A percentile compares a stretch with the other conserved stretches of the same genome.
phyloP scores from a whole-genome alignment of 192 early-diverging fungal genomes.

The Gonapodya prolifera region DNA sequence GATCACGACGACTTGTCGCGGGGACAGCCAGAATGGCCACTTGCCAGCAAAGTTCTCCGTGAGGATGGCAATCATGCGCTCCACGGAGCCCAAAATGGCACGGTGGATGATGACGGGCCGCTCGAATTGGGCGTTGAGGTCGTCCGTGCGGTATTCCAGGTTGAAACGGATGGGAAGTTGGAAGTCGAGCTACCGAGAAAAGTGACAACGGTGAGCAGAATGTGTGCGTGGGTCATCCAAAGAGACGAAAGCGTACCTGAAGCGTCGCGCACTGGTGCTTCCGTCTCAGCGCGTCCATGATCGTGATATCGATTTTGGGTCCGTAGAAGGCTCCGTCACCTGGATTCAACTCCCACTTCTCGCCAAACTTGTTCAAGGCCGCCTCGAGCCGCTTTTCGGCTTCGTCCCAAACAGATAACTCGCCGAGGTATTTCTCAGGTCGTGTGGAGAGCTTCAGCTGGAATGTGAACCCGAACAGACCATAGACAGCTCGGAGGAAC shows the following conservation, averaged over 20 bases:
- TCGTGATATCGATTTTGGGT: constrained; percentile 98
- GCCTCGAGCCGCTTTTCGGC: constrained; percentile 74
- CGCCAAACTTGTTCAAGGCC: constrained; percentile 67
- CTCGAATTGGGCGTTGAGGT: constrained; percentile 40
- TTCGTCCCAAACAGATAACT: constrained; percentile 76
- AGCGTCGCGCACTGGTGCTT: constrained; percentile 86
- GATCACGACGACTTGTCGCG: constrained; percentile 81
- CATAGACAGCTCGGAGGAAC: constrained; percentile 82
- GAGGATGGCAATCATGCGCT: constrained; percentile 90
- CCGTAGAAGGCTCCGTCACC: constrained; percentile 99
- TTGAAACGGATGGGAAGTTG: constrained; percentile 90
- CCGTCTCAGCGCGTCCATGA: constrained; percentile 84
- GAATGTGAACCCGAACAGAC: constrained; percentile 91
- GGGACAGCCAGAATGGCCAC: constrained; percentile 97
- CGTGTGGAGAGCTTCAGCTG: constrained; percentile 85
- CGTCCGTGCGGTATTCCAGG: constrained; percentile 73
- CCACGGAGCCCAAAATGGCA: constrained; percentile 88
- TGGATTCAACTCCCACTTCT: constrained; percentile 75
- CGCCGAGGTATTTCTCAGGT: constrained; percentile 90
- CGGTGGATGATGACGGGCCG: constrained; percentile 98
- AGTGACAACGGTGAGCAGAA: background rate
- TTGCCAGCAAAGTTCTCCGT: constrained; percentile 94
- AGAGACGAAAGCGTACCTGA: background rate
- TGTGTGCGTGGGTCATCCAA: background rate
- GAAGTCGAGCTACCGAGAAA: constrained; percentile 84